phyloP scores from a whole-genome alignment of 2,329 filamentous ascomycete species.

The Epichloe glyceriae region DNA sequence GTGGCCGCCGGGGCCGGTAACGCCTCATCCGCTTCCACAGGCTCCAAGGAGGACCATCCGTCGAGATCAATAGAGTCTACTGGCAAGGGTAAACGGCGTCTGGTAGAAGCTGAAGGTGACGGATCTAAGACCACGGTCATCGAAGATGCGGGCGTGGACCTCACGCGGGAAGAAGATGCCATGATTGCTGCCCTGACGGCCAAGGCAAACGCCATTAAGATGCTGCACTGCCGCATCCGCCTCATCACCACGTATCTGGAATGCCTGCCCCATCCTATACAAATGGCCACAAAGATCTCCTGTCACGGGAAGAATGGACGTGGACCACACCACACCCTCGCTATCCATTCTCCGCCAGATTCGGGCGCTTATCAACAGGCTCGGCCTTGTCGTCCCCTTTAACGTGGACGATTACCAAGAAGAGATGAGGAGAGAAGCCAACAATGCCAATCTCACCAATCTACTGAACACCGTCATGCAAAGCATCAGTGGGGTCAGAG shows the following conservation, averaged over 20 bases:
- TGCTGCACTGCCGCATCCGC: constrained; percentile 67
- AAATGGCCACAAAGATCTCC: constrained; percentile 32
- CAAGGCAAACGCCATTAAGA: constrained; percentile 86
- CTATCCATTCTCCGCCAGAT: constrained; percentile 76
- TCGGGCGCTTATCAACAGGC: constrained; percentile 69
- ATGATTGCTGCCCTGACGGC: constrained; percentile 58
- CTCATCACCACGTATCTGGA: constrained; percentile 67
- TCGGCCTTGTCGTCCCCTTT: constrained; percentile 68
- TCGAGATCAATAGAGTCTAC: constrained; percentile 32
- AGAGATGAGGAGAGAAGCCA: constrained; percentile 64
- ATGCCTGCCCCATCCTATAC: constrained; percentile 55
- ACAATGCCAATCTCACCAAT: constrained; percentile 69
- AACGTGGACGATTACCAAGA: constrained; percentile 51
- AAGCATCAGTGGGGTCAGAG: constrained; percentile 55
- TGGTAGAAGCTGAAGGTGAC: constrained; percentile 21
- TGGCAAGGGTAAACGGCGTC: constrained; percentile 35
- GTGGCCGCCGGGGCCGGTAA: constrained; percentile 77
- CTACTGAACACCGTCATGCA: constrained; percentile 65
- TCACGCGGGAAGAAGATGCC: constrained; percentile 49
- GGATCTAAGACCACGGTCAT: constrained; percentile 17
- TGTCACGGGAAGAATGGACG: constrained; percentile 19
- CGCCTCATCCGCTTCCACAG: constrained; percentile 34
- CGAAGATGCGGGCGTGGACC: constrained; percentile 25
- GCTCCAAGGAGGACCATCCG: constrained; percentile 28
- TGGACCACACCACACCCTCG: constrained; percentile 34